Base-by-base conservation (phyloP, 2,329 filamentous ascomycete species). In the Orbilia javanica region DNA sequence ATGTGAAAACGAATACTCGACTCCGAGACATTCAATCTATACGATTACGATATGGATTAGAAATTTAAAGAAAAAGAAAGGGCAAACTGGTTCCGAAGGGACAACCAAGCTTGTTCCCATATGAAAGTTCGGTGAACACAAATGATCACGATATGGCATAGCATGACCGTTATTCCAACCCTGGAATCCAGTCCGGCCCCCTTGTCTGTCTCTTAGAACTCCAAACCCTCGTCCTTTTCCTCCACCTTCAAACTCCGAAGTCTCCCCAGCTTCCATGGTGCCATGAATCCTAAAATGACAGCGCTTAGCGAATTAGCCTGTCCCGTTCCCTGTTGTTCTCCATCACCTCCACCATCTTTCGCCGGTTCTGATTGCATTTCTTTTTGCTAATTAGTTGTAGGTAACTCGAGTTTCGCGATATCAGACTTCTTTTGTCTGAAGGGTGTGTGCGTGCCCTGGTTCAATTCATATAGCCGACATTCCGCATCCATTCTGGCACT, bases 261-360 rank as follows among this genome's bases (percentile, higher is more conserved):
- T 78, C 67, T 78, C 74, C 74, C 74, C 74, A 78, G 62, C 52
- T 67, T 72, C 42, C 46, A 71, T 63, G 52, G 67, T 67, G 67
- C 62, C 39, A 67, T 78, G 74, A 78, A 78, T 78, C 67, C 74
- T 77, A 78, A 77, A 72, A 68, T 78, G 74, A 78, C 74, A 78
- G 74, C 74, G 74, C 60, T 66, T 72, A 57, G 71, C 71, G 65
- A 71, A 77, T 77, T 71, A 78, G 74, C 74, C 74, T 78, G 63
- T 72, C 60, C 25, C n/a, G 50, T 57, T 68, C 74, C 74, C 67
- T 78, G 73, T 22, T 48, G 36, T 15, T 64, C 29, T 46, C 55
- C 42, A 34, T 67, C 53, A 31, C 63, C 74, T 78, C 74, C 74
- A 78, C 74, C 67, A 72, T 68, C 67, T 78, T 68, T 78, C 74